A percentile compares a stretch with the other conserved stretches of the same genome.
phyloP scores from a whole-genome alignment of 371 early-diverging fungal genomes.

The Umbelopsis sp. region DNA sequence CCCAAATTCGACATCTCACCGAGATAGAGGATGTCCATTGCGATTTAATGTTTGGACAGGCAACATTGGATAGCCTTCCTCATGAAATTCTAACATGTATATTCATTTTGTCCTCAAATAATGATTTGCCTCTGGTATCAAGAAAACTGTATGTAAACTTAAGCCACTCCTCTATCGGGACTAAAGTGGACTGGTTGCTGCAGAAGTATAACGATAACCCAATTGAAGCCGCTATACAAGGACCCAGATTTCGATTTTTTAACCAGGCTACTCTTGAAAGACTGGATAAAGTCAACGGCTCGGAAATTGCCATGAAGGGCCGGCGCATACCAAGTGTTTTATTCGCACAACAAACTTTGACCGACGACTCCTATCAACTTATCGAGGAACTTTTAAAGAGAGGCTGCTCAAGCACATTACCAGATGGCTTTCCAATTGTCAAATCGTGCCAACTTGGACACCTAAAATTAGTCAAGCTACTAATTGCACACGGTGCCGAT shows the following conservation, averaged over 20 bases:
- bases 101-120: conserved; percentile 44
- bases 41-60: conserved; percentile 2
- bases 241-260: conserved; percentile 41
- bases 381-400: conserved; percentile 35
- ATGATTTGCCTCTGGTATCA: conserved; percentile 33
- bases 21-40: not conserved
- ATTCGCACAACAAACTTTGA: conserved; percentile 25
- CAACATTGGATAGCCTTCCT: conserved; percentile 27
- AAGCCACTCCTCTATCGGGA: conserved; percentile 27
- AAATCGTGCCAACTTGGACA: conserved; percentile 52
- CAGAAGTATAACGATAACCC: conserved; percentile 28
- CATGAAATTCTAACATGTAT: conserved; percentile 44
- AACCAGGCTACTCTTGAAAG: conserved; percentile 24
- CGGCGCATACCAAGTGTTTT: conserved; percentile 42
- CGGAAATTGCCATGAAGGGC: conserved; percentile 24
- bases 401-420: conserved; percentile 47
- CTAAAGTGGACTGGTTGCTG: conserved; percentile 41
- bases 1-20: not conserved
- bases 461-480: conserved; percentile 41
- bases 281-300: conserved; percentile 30
- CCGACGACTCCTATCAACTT: conserved; percentile 25
- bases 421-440: conserved; percentile 58
- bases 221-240: conserved; percentile 29
- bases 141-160: conserved; percentile 31
- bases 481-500: conserved; percentile 53